These are phyloP conservation scores for Cenococcum geophilum DNA, from an alignment of 495 filamentous ascomycete species.

Conservation along the genomic window DNA sequence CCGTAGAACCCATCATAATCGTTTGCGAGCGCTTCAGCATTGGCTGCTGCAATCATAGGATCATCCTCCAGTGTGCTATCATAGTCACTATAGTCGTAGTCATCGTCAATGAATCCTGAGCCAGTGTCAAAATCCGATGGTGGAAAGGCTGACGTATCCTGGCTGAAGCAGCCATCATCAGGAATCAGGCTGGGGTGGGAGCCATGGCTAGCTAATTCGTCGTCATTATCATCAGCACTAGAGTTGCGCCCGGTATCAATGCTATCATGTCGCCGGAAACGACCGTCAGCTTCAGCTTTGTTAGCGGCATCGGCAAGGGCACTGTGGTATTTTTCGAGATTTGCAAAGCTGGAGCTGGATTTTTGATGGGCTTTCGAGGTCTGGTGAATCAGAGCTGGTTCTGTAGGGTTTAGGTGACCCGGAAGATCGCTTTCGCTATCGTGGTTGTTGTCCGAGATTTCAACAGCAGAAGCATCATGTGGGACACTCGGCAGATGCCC, in stretches of 20 bases:
- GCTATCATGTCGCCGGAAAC: slow-evolving; percentile 55
- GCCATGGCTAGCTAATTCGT: slow-evolving; percentile 20
- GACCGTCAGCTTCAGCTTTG: slow-evolving; percentile 62
- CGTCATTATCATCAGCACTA: slow-evolving; percentile 24
- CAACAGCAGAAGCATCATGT: not conserved
- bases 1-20: slow-evolving; percentile 93
- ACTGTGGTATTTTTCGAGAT: slow-evolving; percentile 66
- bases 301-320: slow-evolving; percentile 74
- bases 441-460: not conserved
- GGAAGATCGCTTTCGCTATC: slow-evolving; percentile 9
- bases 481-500: slow-evolving; percentile 11
- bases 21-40: slow-evolving; percentile 85
- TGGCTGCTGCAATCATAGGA: slow-evolving; percentile 86
- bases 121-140: slow-evolving; percentile 35
- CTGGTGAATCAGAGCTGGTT: slow-evolving; percentile 24
- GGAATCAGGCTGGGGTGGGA: slow-evolving; percentile 38
- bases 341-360: slow-evolving; percentile 28
- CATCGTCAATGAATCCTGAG: slow-evolving; percentile 30
- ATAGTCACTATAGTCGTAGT: slow-evolving; percentile 46
- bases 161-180: slow-evolving; percentile 36
- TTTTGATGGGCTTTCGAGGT: slow-evolving; percentile 17
- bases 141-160: slow-evolving; percentile 30
- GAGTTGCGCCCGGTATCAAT: slow-evolving; percentile 21
- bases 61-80: slow-evolving; percentile 72
- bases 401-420: slow-evolving; percentile 12